Evolutionary conservation across 192 early-diverging fungal genomes (phyloP), one percentile per base, ranked within the genome.

Genomic region (Backusella tuberculispora): DNA sequence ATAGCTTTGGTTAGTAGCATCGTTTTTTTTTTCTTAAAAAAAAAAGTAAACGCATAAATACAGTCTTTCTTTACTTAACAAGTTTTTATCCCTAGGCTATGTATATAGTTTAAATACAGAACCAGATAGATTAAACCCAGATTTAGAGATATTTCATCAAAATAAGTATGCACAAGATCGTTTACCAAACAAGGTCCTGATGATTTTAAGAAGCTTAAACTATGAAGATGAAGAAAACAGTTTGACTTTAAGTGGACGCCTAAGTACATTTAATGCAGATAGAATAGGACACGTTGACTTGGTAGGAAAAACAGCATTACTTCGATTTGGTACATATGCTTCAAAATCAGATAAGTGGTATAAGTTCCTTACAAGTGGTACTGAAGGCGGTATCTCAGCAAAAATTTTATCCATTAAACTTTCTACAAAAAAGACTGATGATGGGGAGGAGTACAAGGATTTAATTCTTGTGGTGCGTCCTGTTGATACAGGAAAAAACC

Each of bases 91-190:
- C n/a, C 9, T 26, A 60, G 53, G 53, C 24, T 60, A 60, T 60
- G 53, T 60, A 24, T 60, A 60, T 60, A 60, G 53, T 60, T 60
- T 60, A 60, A 60, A 60, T 26, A 4, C 26, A 60, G 53, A 60
- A 24, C 21, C 53, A 60, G 53, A 60, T 7, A 24, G 21, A 24
- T 60, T 60, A 19, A 60, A 19, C 10, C 53, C 53, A 60, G 53
- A 60, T 60, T 60, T 60, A 26, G 53, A 60, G 19, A 10, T 60
- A 12, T 60, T 26, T 12, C 53, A 60, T 13, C 53, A 60, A 60
- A 26, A 19, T 10, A 12, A 13, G 24, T 60, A 60, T 60, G 53
- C 21, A 60, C 53, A 60, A 12, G 53, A 60, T 26, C 53, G 3
- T 12, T 19, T 60, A 60, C 53, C 53, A 19, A 60, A 13, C 21